A percentile compares a stretch with the other conserved stretches of the same genome.
phyloP scores from a whole-genome alignment of 345 rosid genomes.

The Turnera subulata region DNA sequence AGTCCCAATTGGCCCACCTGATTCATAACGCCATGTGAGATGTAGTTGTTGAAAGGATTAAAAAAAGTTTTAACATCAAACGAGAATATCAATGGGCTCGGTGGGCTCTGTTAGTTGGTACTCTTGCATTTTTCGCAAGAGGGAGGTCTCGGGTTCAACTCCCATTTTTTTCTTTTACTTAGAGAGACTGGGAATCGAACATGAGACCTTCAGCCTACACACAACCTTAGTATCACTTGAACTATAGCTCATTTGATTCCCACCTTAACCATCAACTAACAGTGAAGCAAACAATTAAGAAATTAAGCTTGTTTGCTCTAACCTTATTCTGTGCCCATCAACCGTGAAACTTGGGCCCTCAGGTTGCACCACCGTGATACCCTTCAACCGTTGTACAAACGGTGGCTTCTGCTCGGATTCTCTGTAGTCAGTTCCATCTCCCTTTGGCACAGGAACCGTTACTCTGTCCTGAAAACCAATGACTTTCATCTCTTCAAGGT shows the following conservation, averaged over 20 bases:
- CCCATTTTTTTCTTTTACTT: no score
- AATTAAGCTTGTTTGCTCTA: background rate
- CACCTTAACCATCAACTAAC: no score
- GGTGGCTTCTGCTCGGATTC: conserved; percentile 25
- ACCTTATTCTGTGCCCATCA: conserved; percentile 32
- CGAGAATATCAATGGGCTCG: no score
- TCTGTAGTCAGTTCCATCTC: conserved; percentile 38
- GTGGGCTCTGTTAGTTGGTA: no score
- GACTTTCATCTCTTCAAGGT: conserved; percentile 33
- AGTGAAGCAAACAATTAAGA: no score
- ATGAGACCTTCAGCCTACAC: no score
- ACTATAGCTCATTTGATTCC: no score
- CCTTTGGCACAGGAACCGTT: conserved; percentile 32
- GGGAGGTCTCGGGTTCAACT: no score
- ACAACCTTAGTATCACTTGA: no score
- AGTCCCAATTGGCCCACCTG: conserved; percentile 26
- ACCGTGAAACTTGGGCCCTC: conserved; percentile 38
- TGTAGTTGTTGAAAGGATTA: no score
- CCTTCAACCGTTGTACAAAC: conserved; percentile 15
- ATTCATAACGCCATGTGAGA: background rate
- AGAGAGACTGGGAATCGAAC: no score
- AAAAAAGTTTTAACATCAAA: background rate
- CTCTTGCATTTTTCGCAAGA: no score
- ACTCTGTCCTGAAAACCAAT: conserved; percentile 17
- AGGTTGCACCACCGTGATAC: conserved; percentile 30